Base-by-base conservation (phyloP, 345 rosid species). In the Lagerstroemia speciosa region DNA sequence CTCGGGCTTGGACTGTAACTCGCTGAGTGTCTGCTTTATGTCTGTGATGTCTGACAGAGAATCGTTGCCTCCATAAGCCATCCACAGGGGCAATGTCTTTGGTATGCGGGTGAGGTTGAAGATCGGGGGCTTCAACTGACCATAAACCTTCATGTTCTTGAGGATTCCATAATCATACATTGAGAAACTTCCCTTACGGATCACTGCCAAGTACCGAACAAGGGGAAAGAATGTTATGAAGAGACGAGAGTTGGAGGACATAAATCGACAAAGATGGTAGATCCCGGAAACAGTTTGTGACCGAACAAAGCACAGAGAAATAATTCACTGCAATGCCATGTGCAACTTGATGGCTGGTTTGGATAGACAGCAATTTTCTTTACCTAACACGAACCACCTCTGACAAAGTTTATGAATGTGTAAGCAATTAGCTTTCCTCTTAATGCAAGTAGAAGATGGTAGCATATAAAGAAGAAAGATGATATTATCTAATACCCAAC, bases 31-130 rank as follows among this genome's bases (percentile, higher is more conserved):
- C 69, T 50, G 90, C 75, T 89, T 68, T 57, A 89, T 80, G 75
- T 93, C 96, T 8, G n/a, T 77, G 38, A 76, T 48, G 15, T 91
- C 95, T 72, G 96, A 93, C 75, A 93, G 79, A 29, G 76, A 85
- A 73, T 93, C 97, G 37, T 37, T 71, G 40, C 96, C 98, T 40
- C 98, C 98, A 43, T 87, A 87, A 34, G 84, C 87, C 94, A 91
- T 87, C 97, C 97, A 93, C 70, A 93, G 60, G 38, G 96, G 97
- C 77, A 91, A 75, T 32, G 85, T 79, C 75, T 75, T 74, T 1
- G 98, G 97, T 62, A 91, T 83, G 70, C 32, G 76, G 68, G 71
- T 69, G 22, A 93, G 87, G 72, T 89, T 80, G 66, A 89, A 93
- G 61, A 78, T 80, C 0, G 97, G 94, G 64, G 98, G 96, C 67